Evolutionary conservation across 1,139 yeast genomes (phyloP).

Genomic region (Candida tetrigidarum): DNA sequence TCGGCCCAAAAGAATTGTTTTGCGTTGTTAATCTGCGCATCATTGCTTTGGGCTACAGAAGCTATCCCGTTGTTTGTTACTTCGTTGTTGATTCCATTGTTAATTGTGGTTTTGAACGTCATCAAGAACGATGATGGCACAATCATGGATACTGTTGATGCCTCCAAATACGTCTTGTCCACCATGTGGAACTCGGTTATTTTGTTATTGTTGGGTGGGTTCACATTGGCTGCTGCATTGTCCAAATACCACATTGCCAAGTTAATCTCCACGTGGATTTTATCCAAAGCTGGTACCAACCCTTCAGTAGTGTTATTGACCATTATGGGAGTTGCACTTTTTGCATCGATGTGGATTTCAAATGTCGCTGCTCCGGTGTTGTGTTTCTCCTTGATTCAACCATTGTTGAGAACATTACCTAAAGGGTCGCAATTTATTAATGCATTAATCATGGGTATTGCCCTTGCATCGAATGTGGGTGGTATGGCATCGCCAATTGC

Average conservation of each 20-base stretch:
- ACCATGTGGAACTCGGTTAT: constrained; percentile 80
- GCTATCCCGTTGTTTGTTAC: constrained; percentile 73
- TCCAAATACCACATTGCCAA: constrained; percentile 74
- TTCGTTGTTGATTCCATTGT: constrained; percentile 63
- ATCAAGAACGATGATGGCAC: constrained; percentile 61
- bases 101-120: constrained; percentile 58
- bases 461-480: constrained; percentile 71
- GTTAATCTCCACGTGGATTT: constrained; percentile 65
- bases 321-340: constrained; percentile 69
- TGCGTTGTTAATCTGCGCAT: constrained; percentile 71
- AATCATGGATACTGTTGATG: constrained; percentile 53
- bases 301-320: constrained; percentile 66
- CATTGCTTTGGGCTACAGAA: constrained; percentile 75
- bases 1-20: constrained; percentile 65
- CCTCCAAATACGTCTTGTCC: constrained; percentile 58
- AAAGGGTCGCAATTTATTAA: constrained; percentile 63
- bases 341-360: constrained; percentile 79
- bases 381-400: constrained; percentile 69
- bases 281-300: constrained; percentile 66
- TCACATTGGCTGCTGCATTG: constrained; percentile 73
- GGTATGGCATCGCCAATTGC: constrained; percentile 87
- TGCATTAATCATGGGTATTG: constrained; percentile 72
- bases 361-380: constrained; percentile 81
- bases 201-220: constrained; percentile 71
- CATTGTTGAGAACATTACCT: constrained; percentile 64